Conservation (phyloP, 108 stramenopile genomes). For the Skeletonema tropicum region DNA sequence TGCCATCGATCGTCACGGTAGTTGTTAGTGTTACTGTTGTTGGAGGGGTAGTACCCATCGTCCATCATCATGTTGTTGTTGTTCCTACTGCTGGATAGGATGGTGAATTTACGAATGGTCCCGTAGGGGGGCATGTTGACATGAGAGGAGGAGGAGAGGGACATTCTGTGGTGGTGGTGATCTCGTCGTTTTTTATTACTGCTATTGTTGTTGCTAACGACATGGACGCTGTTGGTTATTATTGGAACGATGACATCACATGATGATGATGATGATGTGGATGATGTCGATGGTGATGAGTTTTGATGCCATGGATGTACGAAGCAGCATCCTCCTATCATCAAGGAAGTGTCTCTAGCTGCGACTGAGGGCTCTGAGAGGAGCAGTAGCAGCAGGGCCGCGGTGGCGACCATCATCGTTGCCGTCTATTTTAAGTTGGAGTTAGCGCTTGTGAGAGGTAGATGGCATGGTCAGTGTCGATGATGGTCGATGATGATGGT, state of each 20-base stretch:
- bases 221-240: too few species aligned
- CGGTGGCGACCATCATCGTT: not conserved
- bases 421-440: too few species aligned
- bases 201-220: not conserved
- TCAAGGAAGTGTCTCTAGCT: too few species aligned
- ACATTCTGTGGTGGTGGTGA: not conserved
- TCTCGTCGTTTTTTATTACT: not conserved
- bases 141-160: not conserved
- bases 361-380: not conserved
- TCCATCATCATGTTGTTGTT: slow-evolving; percentile 10
- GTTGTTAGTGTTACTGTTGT: not conserved
- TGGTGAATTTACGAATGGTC: slow-evolving; percentile 1
- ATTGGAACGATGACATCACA: not conserved
- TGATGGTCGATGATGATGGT: too few species aligned
- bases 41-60: not conserved
- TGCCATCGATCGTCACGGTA: slow-evolving; percentile 2
- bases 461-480: too few species aligned
- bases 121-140: not conserved
- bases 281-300: not conserved
- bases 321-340: too few species aligned
- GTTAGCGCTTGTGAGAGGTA: too few species aligned
- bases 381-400: not conserved
- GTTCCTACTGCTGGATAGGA: not conserved
- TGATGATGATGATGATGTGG: not conserved
- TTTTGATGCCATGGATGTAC: too few species aligned